A percentile compares a stretch with the other conserved stretches of the same genome.
These are phyloP conservation scores for Backusella liffmaniae DNA, from an alignment of 192 early-diverging fungal genomes.

Conservation along the genomic window DNA sequence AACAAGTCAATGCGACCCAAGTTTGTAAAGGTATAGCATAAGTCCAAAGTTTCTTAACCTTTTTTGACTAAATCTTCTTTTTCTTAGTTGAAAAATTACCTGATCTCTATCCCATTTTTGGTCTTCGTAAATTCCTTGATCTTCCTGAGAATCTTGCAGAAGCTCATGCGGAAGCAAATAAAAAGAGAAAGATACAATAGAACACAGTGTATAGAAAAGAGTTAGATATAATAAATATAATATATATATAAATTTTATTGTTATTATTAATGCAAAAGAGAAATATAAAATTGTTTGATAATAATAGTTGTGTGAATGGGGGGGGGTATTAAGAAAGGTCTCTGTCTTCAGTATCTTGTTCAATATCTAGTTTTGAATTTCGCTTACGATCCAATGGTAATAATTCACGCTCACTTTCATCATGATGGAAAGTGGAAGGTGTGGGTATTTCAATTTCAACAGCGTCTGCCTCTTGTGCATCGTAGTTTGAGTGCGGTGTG, in stretches of 20 bases:
- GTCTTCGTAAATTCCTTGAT: slow-evolving; percentile 19
- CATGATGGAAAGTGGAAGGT: not conserved
- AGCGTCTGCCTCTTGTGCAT: slow-evolving; percentile 19
- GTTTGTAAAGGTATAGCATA: not conserved
- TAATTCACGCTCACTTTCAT: slow-evolving; percentile 8
- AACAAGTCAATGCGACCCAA: not conserved
- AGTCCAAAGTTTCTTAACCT: not conserved
- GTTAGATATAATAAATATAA: not conserved
- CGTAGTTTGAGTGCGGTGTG: not conserved
- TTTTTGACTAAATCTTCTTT: not conserved
- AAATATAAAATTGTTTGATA: not conserved
- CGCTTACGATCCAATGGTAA: slow-evolving; percentile 6
- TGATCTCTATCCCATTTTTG: slow-evolving; percentile 35
- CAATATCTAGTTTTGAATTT: slow-evolving; percentile 14
- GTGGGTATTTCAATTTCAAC: slow-evolving; percentile 39
- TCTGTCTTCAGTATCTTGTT: slow-evolving; percentile 18
- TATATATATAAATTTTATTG: not conserved
- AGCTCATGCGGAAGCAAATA: slow-evolving; percentile 1
- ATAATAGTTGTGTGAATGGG: not conserved
- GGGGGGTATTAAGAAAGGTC: slow-evolving; percentile 9
- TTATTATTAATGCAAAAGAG: not conserved
- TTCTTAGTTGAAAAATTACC: slow-evolving; percentile 55
- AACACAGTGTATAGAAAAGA: not conserved
- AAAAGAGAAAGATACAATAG: slow-evolving; percentile 11
- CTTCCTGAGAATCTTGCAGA: slow-evolving; percentile 16